These are phyloP conservation scores for Sporobolus alterniflorus DNA, from an alignment of 202 grass and related monocot species.

Conservation along the genomic window DNA sequence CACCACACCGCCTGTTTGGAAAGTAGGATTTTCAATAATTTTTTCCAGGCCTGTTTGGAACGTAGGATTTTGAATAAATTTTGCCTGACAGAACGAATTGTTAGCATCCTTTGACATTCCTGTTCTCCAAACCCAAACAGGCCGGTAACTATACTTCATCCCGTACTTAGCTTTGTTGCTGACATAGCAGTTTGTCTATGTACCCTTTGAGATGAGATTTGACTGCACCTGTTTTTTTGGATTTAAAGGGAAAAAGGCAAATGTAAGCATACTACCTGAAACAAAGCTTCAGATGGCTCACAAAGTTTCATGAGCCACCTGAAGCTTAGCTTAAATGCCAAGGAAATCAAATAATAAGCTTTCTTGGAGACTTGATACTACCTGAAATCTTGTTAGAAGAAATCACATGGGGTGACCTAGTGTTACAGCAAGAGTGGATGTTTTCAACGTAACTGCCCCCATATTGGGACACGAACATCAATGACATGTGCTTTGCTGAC, in stretches of 20 bases:
- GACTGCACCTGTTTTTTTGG: too few relatives aligned
- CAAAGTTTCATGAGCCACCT: neutral
- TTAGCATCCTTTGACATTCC: neutral
- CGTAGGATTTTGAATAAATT: neutral
- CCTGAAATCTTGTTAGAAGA: neutral
- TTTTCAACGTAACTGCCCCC: neutral
- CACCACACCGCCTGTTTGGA: neutral
- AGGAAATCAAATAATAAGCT: conserved; percentile 1
- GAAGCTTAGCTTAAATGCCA: neutral
- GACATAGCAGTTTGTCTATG: too few relatives aligned
- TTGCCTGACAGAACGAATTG: neutral
- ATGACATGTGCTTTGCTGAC: neutral
- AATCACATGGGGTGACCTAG: conserved; percentile 9
- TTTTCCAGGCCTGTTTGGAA: too few relatives aligned
- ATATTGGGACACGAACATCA: neutral
- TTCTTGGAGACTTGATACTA: neutral
- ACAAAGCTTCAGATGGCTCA: too few relatives aligned
- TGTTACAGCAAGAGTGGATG: neutral
- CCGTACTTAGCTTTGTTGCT: neutral
- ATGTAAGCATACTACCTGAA: neutral
- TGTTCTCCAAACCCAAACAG: neutral
- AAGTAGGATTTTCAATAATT: too few relatives aligned
- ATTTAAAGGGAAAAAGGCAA: too few relatives aligned
- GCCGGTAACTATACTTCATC: too few relatives aligned
- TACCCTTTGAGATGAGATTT: too few relatives aligned